phyloP scores from a whole-genome alignment of 2,329 filamentous ascomycete species.

The Xylariales sp. region DNA sequence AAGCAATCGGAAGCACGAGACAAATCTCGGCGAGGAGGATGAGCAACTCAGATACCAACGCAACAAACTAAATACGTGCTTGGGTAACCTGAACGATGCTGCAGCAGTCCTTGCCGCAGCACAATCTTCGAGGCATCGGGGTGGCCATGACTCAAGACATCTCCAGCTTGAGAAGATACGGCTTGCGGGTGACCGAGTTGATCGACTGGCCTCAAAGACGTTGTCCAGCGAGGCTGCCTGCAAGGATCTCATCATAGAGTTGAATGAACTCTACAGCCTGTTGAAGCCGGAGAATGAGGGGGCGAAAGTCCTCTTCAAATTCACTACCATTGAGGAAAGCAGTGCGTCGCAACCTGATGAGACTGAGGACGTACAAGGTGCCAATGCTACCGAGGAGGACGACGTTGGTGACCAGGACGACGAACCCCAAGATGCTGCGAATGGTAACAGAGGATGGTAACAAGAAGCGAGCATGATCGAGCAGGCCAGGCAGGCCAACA shows the following conservation, averaged over 20 bases:
- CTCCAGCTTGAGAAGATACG: constrained; percentile 21
- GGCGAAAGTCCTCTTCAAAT: not conserved
- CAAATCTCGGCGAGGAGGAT: constrained; percentile 14
- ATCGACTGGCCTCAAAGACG: constrained; percentile 17
- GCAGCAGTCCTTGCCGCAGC: constrained; percentile 11
- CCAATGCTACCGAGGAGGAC: too few relatives aligned
- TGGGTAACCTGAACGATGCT: constrained; percentile 19
- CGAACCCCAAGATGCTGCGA: too few relatives aligned
- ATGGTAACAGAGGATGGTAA: not conserved
- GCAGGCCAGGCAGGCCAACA: too few relatives aligned
- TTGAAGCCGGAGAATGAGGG: constrained; percentile 16
- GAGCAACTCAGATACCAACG: constrained; percentile 19
- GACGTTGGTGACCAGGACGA: too few relatives aligned
- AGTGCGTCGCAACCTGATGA: not conserved
- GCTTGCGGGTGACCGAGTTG: constrained; percentile 14
- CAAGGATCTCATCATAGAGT: constrained; percentile 19
- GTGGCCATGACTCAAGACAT: constrained; percentile 16
- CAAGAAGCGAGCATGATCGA: not conserved
- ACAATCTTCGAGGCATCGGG: constrained; percentile 6
- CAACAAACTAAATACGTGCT: constrained; percentile 20
- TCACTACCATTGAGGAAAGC: not conserved
- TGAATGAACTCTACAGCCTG: constrained; percentile 20
- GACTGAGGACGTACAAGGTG: not conserved
- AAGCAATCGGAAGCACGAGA: constrained; percentile 13
- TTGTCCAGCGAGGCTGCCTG: constrained; percentile 17